Base-by-base conservation (phyloP, 495 filamentous ascomycete genomes). In the Apiosordaria backusii region DNA sequence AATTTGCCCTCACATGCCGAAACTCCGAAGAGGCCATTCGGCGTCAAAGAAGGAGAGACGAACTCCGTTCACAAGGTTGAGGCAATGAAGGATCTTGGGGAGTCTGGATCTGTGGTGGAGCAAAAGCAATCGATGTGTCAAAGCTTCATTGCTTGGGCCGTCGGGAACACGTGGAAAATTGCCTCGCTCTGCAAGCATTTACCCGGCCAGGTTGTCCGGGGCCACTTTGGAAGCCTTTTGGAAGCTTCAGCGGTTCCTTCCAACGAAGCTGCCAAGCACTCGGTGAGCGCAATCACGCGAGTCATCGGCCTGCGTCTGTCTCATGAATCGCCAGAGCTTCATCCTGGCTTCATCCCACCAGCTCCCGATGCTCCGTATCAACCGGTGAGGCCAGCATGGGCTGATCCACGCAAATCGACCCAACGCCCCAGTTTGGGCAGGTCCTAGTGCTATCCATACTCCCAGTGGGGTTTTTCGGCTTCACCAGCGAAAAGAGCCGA, bases 141-240 rank as follows among this genome's bases (percentile, higher is more conserved):
- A 45, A 45, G 35, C 35, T 45, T 45, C 35, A 45, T 55, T 55
- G 19, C 52, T 55, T 55, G 52, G 52, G 52, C 22, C 18, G 3
- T 5, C 52, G 7, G n/a, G 22, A 55, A 23, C 52, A 55, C 52
- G 52, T 55, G 52, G 52, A 23, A 55, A 55, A 55, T 55, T 55
- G 52, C 52, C 52, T 55, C 52, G 52, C 4, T 55, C 19, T 55
- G 52, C 52, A 55, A 3, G 52, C 52, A 55, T 55, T 23, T 55
- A 55, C 52, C 52, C n/a, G 52, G 52, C 22, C 52, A 55, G 2
- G n/a, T 22, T 19, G 22, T 21, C 19, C 19, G 18, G 3, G n/a
- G 18, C 52, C 19, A 45, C 59, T 61, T 61, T 61, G 59, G 59
- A 61, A 61, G 59, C 27, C 16, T 61, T 61, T 27, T 50, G 25